These are phyloP conservation scores for Sporobolomyces phaffii DNA, from an alignment of 768 basidiomycete species.

Conservation along the genomic window DNA sequence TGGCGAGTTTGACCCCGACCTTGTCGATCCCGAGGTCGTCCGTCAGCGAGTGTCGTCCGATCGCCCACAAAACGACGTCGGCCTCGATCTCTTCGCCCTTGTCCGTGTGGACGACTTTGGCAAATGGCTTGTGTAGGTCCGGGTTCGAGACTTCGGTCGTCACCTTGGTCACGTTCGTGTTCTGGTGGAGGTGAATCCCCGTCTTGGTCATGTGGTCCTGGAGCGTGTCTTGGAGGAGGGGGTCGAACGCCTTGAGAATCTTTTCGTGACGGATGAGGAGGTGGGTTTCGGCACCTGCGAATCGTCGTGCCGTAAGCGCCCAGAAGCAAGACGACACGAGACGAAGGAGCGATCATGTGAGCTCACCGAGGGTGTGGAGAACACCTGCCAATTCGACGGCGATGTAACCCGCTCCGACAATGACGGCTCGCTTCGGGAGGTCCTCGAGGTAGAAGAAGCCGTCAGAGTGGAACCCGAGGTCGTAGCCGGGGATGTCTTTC, in stretches of 20 bases:
- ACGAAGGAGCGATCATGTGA: no score
- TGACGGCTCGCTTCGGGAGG: conserved; percentile 86
- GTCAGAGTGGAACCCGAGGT: conserved; percentile 83
- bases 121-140: conserved; percentile 38
- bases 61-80: conserved; percentile 86
- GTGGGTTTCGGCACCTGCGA: conserved; percentile 70
- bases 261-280: conserved; percentile 82
- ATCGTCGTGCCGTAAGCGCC: no score
- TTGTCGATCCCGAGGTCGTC: conserved; percentile 69
- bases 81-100: conserved; percentile 72
- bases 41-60: conserved; percentile 79
- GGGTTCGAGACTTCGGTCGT: conserved; percentile 30
- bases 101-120: conserved; percentile 66
- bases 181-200: conserved; percentile 80
- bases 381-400: conserved; percentile 95
- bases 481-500: conserved; percentile 68
- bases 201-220: conserved; percentile 90
- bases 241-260: conserved; percentile 89
- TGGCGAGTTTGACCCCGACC: conserved; percentile 65
- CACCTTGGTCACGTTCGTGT: conserved; percentile 66
- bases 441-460: conserved; percentile 89
- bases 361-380: conserved; percentile 66
- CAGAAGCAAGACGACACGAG: background rate
- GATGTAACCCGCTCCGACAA: conserved; percentile 96
- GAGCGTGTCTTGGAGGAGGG: conserved; percentile 70